Evolutionary conservation across 768 basidiomycete genomes (phyloP).

Genomic region (Mrakia gelida): DNA sequence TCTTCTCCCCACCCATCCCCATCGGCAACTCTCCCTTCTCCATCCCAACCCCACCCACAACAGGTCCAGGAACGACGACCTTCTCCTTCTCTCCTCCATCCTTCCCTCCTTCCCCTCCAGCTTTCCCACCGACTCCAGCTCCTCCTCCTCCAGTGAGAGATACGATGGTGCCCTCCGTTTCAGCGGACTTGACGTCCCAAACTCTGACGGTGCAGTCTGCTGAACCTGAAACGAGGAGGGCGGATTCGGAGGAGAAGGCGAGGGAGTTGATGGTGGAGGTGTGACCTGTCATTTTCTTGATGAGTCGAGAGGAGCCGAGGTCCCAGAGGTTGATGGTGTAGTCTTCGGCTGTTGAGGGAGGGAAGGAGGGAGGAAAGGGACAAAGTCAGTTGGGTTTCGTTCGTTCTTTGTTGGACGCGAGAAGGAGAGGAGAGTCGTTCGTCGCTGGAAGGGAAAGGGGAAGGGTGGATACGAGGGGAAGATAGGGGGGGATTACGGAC

Average conservation of each 20-base stretch:
- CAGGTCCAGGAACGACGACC: background rate
- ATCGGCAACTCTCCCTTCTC: constrained; percentile 27
- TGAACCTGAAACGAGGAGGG: constrained; percentile 80
- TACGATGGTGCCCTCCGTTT: constrained; percentile 40
- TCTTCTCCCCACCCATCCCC: constrained; percentile 22
- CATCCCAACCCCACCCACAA: background rate
- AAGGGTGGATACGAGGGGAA: background rate
- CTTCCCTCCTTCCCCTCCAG: constrained; percentile 11
- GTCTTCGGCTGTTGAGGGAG: constrained; percentile 68
- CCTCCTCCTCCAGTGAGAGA: constrained; percentile 1
- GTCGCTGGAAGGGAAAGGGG: constrained; percentile 8
- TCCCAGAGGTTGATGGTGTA: constrained; percentile 95
- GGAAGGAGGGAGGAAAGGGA: background rate
- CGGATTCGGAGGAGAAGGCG: constrained; percentile 86
- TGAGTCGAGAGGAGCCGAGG: constrained; percentile 82
- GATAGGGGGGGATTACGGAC: constrained; percentile 45
- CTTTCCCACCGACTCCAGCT: constrained; percentile 8
- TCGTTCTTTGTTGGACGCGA: constrained; percentile 7
- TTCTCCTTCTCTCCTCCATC: background rate
- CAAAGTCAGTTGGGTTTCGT: background rate
- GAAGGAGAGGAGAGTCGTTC: background rate
- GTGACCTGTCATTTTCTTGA: constrained; percentile 97
- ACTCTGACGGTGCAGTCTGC: constrained; percentile 97
- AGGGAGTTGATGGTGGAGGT: constrained; percentile 82
- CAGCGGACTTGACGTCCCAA: constrained; percentile 86